Percentiles rank a stretch among this genome's conserved stretches.
Evolutionary conservation across 441 rosid genomes (phyloP).

Genomic region (Arabidopsis hybrid): DNA sequence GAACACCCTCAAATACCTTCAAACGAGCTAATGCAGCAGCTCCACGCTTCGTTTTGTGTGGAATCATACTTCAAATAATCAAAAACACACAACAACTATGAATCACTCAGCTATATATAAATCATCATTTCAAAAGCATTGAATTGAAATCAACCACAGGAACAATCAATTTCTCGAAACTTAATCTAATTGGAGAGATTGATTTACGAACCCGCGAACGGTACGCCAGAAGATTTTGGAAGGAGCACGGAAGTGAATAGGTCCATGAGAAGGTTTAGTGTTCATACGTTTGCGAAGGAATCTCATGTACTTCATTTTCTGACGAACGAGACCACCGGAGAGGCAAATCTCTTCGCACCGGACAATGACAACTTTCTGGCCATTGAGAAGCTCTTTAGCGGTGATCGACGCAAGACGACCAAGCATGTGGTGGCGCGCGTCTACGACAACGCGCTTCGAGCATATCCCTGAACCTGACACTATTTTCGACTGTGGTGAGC

Average conservation of each 20-base stretch:
- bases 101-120: not conserved
- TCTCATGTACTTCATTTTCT: constrained; percentile 44
- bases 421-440: constrained; percentile 37
- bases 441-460: constrained; percentile 36
- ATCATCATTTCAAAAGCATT: not conserved
- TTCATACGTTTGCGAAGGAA: constrained; percentile 39
- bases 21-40: constrained; percentile 66
- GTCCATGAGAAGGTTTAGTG: constrained; percentile 28
- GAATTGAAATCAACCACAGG: too few relatives aligned
- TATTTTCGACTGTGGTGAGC: constrained; percentile 14
- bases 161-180: too few relatives aligned
- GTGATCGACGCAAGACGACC: constrained; percentile 29
- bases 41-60: constrained; percentile 72
- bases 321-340: constrained; percentile 38
- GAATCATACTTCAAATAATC: constrained; percentile 58
- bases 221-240: constrained; percentile 42
- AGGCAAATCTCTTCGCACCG: constrained; percentile 41
- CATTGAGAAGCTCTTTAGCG: constrained; percentile 37
- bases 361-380: constrained; percentile 34
- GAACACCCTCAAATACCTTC: constrained; percentile 69
- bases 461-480: constrained; percentile 41
- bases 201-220: constrained; percentile 24
- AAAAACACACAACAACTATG: not conserved
- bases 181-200: not conserved
- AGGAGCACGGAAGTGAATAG: constrained; percentile 42